Evolutionary conservation across 768 basidiomycete genomes (phyloP).

Genomic region (Hypsizygus marmoreus): DNA sequence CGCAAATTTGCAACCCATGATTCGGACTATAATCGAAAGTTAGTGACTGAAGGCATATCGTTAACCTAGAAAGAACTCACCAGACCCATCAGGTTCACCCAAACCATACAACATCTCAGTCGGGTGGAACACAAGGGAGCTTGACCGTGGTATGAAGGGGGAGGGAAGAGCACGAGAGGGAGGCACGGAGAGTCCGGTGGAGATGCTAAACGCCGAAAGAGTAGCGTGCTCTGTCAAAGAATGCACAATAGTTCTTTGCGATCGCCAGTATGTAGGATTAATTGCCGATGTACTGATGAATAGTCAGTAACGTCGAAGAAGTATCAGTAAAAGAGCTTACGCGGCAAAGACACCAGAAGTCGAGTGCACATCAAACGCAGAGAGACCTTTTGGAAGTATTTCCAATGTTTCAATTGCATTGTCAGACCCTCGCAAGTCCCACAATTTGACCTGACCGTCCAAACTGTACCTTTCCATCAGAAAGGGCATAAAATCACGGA

Average conservation of each 20-base stretch:
- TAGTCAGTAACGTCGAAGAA: conserved; percentile 2
- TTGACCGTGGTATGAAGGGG: conserved; percentile 60
- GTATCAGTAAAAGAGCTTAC: conserved; percentile 48
- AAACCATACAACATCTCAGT: conserved; percentile 82
- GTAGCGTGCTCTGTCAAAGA: conserved; percentile 45
- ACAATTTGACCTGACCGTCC: conserved; percentile 88
- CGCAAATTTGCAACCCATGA: conserved; percentile 58
- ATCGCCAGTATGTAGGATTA: conserved; percentile 59
- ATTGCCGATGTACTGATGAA: conserved; percentile 58
- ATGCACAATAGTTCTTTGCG: conserved; percentile 64
- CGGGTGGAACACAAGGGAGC: conserved; percentile 80
- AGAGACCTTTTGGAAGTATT: conserved; percentile 69
- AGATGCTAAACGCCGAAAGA: conserved; percentile 48
- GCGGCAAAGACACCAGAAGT: conserved; percentile 82
- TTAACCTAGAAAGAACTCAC: conserved; percentile 30
- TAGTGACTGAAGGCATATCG: conserved; percentile 3
- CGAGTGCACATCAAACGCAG: conserved; percentile 86
- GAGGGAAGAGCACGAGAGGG: conserved; percentile 60
- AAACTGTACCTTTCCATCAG: conserved; percentile 47
- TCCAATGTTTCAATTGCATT: conserved; percentile 63
- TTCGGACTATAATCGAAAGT: conserved; percentile 41
- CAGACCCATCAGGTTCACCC: conserved; percentile 71
- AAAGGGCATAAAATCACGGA: background rate
- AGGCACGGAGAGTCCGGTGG: conserved; percentile 56
- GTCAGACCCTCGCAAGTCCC: conserved; percentile 79